Conservation (phyloP, 139 green algal species). For the Chlamydomonas applanata region DNA sequence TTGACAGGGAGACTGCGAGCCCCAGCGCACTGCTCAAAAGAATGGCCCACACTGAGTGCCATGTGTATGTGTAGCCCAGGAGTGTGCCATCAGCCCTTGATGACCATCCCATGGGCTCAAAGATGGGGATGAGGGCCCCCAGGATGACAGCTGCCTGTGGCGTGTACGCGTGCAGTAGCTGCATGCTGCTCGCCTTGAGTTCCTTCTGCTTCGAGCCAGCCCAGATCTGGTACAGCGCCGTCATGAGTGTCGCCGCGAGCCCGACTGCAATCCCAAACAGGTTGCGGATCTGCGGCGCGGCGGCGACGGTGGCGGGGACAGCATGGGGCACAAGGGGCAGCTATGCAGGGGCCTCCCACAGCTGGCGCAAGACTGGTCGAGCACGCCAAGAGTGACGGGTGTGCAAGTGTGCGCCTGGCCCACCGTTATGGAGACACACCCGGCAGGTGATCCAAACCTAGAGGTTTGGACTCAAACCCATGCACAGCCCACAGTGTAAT, state of each 20-base stretch:
- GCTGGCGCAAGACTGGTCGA: not conserved
- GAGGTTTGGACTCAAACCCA: no score
- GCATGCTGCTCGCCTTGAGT: conserved; percentile 72
- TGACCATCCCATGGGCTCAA: conserved; percentile 70
- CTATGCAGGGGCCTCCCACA: no score
- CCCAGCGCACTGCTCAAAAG: conserved; percentile 59
- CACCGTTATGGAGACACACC: no score
- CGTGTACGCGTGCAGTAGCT: conserved; percentile 80
- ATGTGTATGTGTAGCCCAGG: conserved; percentile 1
- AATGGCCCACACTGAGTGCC: conserved; percentile 49
- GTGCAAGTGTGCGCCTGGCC: no score
- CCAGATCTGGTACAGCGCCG: conserved; percentile 87
- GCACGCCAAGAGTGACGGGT: not conserved
- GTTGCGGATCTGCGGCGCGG: conserved; percentile 25
- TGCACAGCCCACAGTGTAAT: no score
- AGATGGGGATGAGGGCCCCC: conserved; percentile 62
- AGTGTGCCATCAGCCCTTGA: not conserved
- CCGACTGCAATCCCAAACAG: conserved; percentile 62
- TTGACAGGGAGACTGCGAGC: conserved; percentile 76
- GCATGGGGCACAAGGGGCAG: no score
- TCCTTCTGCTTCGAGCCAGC: conserved; percentile 85
- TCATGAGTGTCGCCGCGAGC: conserved; percentile 62
- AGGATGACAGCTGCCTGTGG: conserved; percentile 62
- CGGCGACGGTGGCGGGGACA: no score
- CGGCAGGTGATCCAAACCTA: no score